phyloP scores from a whole-genome alignment of 306 rosid species.

The Trifolium dubium region DNA sequence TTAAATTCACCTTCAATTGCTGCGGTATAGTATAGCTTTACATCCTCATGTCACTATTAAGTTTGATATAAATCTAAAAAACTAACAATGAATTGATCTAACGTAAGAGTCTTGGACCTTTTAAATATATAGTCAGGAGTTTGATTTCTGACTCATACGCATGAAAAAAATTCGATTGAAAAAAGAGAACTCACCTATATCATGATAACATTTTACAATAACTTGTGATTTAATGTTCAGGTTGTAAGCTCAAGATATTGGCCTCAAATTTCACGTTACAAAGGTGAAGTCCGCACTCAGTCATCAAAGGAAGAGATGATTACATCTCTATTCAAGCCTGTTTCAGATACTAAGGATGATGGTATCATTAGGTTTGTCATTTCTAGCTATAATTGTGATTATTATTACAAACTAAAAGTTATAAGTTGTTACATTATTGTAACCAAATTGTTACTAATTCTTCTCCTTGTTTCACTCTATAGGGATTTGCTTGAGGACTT shows the following conservation, averaged over 20 bases:
- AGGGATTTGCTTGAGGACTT: slow-evolving; percentile 48
- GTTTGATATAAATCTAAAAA: background rate
- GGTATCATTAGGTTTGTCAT: slow-evolving; percentile 48
- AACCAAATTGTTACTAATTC: too few species aligned
- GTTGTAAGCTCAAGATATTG: slow-evolving; percentile 55
- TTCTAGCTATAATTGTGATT: background rate
- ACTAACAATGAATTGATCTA: too few species aligned
- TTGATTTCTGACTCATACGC: too few species aligned
- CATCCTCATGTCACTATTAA: background rate
- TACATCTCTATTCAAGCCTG: slow-evolving; percentile 35
- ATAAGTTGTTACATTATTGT: background rate
- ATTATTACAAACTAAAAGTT: background rate
- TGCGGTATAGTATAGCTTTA: slow-evolving; percentile 46
- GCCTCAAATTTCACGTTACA: slow-evolving; percentile 50
- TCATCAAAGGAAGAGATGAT: slow-evolving; percentile 47
- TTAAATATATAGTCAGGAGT: too few species aligned
- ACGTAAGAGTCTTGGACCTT: too few species aligned
- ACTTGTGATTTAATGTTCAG: slow-evolving; percentile 22
- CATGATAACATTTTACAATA: background rate
- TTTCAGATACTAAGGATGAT: slow-evolving; percentile 20
- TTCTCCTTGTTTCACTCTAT: background rate
- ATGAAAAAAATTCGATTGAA: too few species aligned
- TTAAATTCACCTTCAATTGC: slow-evolving; percentile 53
- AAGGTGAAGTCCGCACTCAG: slow-evolving; percentile 49
- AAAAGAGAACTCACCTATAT: too few species aligned